These are phyloP conservation scores for Nemania sp. DNA, from an alignment of 2,329 filamentous ascomycete species.

Conservation along the genomic window DNA sequence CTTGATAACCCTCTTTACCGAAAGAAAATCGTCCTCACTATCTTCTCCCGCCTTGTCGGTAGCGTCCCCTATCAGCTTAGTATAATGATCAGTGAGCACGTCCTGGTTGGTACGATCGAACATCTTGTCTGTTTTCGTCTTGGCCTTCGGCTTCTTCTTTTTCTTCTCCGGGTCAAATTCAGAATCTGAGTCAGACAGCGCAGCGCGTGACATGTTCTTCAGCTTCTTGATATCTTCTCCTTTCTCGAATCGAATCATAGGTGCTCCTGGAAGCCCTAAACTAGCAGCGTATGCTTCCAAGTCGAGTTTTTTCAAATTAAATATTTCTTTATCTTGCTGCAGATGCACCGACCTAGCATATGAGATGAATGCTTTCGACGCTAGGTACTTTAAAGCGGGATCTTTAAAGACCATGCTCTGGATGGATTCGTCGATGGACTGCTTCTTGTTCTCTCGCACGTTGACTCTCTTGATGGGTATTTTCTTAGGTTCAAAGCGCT, in stretches of 20 bases:
- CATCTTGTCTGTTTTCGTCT: slow-evolving; percentile 97
- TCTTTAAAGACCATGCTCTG: slow-evolving; percentile 97
- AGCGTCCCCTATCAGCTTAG: slow-evolving; percentile 72
- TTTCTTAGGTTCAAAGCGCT: slow-evolving; percentile 83
- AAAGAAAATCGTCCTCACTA: slow-evolving; percentile 78
- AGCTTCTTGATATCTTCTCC: slow-evolving; percentile 83
- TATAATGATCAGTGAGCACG: slow-evolving; percentile 91
- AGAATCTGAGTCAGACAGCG: slow-evolving; percentile 64
- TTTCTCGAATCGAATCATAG: slow-evolving; percentile 91
- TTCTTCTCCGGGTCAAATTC: slow-evolving; percentile 59
- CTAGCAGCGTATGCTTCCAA: slow-evolving; percentile 85
- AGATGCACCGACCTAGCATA: slow-evolving; percentile 85
- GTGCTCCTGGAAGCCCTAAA: slow-evolving; percentile 86
- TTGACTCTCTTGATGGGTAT: slow-evolving; percentile 87
- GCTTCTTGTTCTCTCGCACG: slow-evolving; percentile 86
- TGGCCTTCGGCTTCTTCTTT: slow-evolving; percentile 62
- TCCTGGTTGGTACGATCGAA: slow-evolving; percentile 97
- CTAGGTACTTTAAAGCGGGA: slow-evolving; percentile 89
- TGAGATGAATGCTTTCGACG: slow-evolving; percentile 92
- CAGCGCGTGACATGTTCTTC: slow-evolving; percentile 81
- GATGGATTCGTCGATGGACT: slow-evolving; percentile 79
- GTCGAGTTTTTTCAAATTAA: slow-evolving; percentile 80
- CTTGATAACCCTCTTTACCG: slow-evolving; percentile 84
- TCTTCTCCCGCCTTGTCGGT: slow-evolving; percentile 49
- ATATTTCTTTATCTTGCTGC: slow-evolving; percentile 86